Conservation (phyloP, 768 basidiomycete genomes). For the Russula dissimulans region DNA sequence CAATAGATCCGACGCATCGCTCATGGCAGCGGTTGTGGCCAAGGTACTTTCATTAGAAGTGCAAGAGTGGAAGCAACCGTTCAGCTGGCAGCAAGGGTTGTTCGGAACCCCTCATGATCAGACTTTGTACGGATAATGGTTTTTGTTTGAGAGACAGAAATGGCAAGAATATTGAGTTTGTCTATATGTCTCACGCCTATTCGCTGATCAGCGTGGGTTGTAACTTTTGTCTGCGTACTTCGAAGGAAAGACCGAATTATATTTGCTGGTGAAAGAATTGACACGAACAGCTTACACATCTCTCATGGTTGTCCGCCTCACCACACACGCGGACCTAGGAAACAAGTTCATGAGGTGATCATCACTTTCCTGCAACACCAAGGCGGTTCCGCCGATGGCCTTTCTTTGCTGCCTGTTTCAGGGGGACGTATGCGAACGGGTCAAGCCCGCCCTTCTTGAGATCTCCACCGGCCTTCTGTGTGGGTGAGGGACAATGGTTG, state of each 20-base stretch:
- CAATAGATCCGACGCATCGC: conserved; percentile 60
- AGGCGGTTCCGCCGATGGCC: conserved; percentile 37
- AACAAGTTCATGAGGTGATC: conserved; percentile 12
- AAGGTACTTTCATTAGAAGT: conserved; percentile 36
- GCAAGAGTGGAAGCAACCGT: conserved; percentile 51
- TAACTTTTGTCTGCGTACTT: neutral
- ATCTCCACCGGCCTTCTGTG: conserved; percentile 89
- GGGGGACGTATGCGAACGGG: conserved; percentile 85
- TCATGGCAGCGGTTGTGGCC: conserved; percentile 46
- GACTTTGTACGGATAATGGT: conserved; percentile 45
- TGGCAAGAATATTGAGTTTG: neutral
- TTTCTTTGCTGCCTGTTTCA: conserved; percentile 75
- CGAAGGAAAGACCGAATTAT: neutral
- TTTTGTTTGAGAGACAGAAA: neutral
- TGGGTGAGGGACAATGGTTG: conserved; percentile 8
- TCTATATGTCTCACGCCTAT: neutral
- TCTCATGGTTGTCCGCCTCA: neutral
- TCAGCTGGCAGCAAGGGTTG: conserved; percentile 50
- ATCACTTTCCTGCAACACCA: conserved; percentile 58
- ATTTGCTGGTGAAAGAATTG: neutral
- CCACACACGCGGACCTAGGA: neutral
- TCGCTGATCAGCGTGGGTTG: neutral
- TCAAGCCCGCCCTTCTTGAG: conserved; percentile 80
- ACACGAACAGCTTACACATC: neutral
- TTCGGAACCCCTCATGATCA: conserved; percentile 70